Conservation (phyloP, 192 early-diverging fungal species). For the Chytriomyces hyalinus region DNA sequence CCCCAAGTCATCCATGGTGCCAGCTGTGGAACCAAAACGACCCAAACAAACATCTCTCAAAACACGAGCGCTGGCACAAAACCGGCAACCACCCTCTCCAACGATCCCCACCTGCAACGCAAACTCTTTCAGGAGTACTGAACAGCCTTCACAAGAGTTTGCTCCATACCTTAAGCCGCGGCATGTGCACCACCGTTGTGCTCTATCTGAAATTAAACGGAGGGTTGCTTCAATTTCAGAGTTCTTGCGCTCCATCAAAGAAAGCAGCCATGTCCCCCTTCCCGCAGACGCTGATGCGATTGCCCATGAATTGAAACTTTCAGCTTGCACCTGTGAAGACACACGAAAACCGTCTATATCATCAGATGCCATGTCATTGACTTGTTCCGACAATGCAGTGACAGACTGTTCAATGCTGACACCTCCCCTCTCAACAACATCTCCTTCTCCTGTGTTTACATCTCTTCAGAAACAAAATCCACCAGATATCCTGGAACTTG, state of each 20-base stretch:
- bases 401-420: slow-evolving; percentile 1
- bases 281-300: background rate
- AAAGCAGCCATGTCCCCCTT: background rate
- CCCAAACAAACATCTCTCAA: background rate
- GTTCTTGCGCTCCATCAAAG: background rate
- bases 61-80: background rate
- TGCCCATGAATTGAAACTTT: background rate
- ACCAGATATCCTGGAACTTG: no score
- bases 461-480: background rate
- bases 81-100: background rate
- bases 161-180: background rate
- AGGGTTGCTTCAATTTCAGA: background rate
- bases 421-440: slow-evolving; percentile 15
- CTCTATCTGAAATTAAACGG: slow-evolving; percentile 6
- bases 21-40: background rate
- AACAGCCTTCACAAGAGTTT: background rate
- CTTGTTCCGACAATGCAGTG: slow-evolving; percentile 9
- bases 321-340: background rate
- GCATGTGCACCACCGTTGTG: background rate
- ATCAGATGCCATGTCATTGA: background rate
- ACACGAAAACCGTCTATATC: background rate
- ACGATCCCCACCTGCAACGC: background rate
- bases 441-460: slow-evolving; percentile 9
- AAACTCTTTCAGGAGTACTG: background rate
- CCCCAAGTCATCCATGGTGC: background rate